Conservation (phyloP, 768 basidiomycete species). For the Boletellus ananas region DNA sequence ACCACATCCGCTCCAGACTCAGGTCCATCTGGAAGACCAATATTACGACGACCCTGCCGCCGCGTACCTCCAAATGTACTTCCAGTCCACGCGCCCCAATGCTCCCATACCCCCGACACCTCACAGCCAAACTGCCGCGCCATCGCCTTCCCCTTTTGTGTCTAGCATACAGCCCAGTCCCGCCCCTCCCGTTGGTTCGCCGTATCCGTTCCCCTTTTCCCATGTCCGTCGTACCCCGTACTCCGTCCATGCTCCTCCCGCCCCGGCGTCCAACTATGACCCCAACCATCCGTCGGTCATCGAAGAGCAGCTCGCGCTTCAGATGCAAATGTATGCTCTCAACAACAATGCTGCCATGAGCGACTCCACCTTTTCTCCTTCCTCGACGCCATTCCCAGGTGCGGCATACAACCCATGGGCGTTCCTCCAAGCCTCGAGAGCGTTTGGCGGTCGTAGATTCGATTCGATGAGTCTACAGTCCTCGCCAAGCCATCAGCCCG, state of each 20-base stretch:
- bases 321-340: slow-evolving; percentile 77
- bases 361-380: slow-evolving; percentile 76
- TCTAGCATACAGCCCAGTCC: slow-evolving; percentile 54
- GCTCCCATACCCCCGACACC: slow-evolving; percentile 81
- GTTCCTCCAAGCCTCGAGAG: slow-evolving; percentile 55
- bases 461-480: slow-evolving; percentile 56
- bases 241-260: slow-evolving; percentile 38
- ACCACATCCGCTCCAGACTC: slow-evolving; percentile 37
- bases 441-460: slow-evolving; percentile 42
- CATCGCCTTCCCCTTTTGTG: slow-evolving; percentile 65
- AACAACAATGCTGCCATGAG: slow-evolving; percentile 59
- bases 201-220: slow-evolving; percentile 74
- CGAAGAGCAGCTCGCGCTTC: slow-evolving; percentile 66
- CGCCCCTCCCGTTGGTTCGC: slow-evolving; percentile 60
- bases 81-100: slow-evolving; percentile 59
- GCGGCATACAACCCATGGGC: slow-evolving; percentile 69
- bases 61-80: slow-evolving; percentile 56
- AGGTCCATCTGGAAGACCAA: slow-evolving; percentile 54
- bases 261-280: slow-evolving; percentile 36
- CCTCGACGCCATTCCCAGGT: slow-evolving; percentile 67
- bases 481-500: slow-evolving; percentile 32
- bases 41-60: slow-evolving; percentile 59
- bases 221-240: slow-evolving; percentile 59
- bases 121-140: slow-evolving; percentile 68
- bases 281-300: slow-evolving; percentile 39